These are phyloP conservation scores for Medicago truncatula DNA, from an alignment of 306 rosid species.

Conservation along the genomic window MtrunA17r5.0-ANR NC_053049.1:31646501-31647000, in stretches of 20 bases:
- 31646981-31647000: background rate
- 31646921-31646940: background rate
- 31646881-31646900: background rate
- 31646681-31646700: slow-evolving; percentile 79
- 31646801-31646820: slow-evolving; percentile 7
- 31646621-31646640: slow-evolving; percentile 76
- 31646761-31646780: background rate
- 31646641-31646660: slow-evolving; percentile 74
- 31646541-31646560: too few species aligned
- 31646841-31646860: slow-evolving; percentile 1
- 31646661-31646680: slow-evolving; percentile 87
- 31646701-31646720: slow-evolving; percentile 69
- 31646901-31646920: background rate
- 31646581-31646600: too few species aligned
- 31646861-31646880: background rate
- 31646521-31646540: too few species aligned
- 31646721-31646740: slow-evolving; percentile 71
- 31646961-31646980: background rate
- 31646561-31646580: too few species aligned
- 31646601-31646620: background rate
- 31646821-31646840: background rate
- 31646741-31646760: slow-evolving; percentile 57
- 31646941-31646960: background rate
- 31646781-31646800: background rate
- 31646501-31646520: too few species aligned